Evolutionary conservation across 768 basidiomycete species (phyloP).

Genomic region (Phanerochaete sordida): DNA sequence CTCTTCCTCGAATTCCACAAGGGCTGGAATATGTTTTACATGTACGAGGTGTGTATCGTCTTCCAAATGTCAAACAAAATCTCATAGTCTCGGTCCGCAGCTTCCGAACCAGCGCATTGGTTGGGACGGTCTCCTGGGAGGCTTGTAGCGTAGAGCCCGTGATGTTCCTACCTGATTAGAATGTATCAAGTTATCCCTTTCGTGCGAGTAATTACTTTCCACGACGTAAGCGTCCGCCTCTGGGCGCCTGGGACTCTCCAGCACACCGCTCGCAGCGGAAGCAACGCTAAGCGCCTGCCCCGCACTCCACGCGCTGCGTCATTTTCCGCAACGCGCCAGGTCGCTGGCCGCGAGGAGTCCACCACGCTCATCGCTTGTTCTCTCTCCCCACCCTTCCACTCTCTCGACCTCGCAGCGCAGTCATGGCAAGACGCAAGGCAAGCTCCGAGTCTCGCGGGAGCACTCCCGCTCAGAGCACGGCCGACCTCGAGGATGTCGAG

Average conservation of each 20-base stretch:
- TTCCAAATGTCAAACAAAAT: no score
- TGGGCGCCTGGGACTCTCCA: no score
- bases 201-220: no score
- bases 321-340: no score
- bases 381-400: neutral
- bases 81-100: neutral
- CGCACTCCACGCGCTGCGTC: no score
- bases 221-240: no score
- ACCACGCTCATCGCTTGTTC: neutral
- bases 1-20: neutral
- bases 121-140: no score
- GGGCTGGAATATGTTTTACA: slow-evolving; percentile 3
- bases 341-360: neutral
- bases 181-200: no score
- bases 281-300: no score
- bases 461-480: neutral
- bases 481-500: neutral
- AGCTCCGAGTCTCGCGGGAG: neutral
- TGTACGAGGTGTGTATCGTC: neutral
- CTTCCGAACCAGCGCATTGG: neutral
- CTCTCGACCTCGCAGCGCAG: neutral
- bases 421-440: neutral
- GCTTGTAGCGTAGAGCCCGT: no score
- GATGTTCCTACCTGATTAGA: no score
- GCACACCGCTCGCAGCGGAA: no score